Conservation (phyloP, 495 filamentous ascomycete genomes). For the Tuber microsphaerosporum region DNA sequence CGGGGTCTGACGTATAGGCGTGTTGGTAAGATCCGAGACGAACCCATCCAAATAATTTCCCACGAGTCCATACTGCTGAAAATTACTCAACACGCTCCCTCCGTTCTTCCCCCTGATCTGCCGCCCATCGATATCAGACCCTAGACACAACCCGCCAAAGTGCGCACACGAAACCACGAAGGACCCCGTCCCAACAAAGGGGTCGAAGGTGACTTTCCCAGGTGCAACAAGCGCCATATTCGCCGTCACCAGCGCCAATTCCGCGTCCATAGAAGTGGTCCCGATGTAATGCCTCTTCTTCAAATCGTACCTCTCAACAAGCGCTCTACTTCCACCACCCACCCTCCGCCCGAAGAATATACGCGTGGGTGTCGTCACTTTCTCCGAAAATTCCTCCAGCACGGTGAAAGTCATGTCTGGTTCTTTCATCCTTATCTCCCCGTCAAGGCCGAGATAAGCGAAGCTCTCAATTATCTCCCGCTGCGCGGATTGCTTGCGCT, state of each 20-base stretch:
- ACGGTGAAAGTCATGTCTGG: constrained; percentile 68
- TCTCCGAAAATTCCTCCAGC: constrained; percentile 66
- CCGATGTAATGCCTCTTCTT: constrained; percentile 91
- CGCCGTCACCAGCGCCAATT: constrained; percentile 81
- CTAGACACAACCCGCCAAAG: constrained; percentile 72
- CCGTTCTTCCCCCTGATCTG: constrained; percentile 65
- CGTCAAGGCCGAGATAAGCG: constrained; percentile 65
- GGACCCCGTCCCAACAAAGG: constrained; percentile 88
- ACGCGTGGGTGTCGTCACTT: constrained; percentile 42
- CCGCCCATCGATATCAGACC: constrained; percentile 88
- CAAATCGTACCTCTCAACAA: constrained; percentile 70
- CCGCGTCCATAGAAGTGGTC: constrained; percentile 94
- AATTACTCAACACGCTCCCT: constrained; percentile 63
- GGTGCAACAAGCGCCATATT: constrained; percentile 79
- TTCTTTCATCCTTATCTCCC: constrained; percentile 63
- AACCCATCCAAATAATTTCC: constrained; percentile 65
- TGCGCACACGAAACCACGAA: constrained; percentile 81
- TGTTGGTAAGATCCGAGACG: constrained; percentile 81
- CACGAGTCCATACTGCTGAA: constrained; percentile 69
- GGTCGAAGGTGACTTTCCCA: constrained; percentile 81
- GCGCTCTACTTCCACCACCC: constrained; percentile 54
- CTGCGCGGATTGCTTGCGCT: constrained; percentile 55
- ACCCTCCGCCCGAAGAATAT: constrained; percentile 69
- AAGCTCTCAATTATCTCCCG: constrained; percentile 71
- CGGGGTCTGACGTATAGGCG: constrained; percentile 58